Conservation (phyloP, 441 rosid species). For the Flueggea neowawraea region DNA sequence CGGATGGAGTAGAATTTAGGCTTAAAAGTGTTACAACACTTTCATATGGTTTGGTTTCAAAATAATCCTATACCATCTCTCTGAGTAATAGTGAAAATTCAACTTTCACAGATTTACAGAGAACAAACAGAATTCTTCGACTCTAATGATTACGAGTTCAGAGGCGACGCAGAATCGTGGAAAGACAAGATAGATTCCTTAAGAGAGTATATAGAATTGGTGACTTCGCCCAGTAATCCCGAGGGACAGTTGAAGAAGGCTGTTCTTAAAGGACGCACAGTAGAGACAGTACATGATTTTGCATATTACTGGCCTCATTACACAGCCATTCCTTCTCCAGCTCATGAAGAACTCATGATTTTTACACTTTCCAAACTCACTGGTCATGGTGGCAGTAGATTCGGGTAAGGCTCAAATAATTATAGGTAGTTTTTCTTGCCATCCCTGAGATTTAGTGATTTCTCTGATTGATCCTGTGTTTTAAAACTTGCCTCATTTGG, state of each 20-base stretch:
- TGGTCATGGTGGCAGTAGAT: conserved; percentile 73
- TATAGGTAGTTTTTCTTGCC: neutral
- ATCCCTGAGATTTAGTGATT: neutral
- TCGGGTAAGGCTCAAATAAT: conserved; percentile 35
- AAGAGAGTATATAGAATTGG: conserved; percentile 42
- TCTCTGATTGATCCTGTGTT: neutral
- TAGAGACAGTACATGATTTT: conserved; percentile 41
- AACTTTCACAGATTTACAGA: conserved; percentile 22
- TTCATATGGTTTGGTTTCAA: too few species aligned
- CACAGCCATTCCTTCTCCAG: conserved; percentile 50
- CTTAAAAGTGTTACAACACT: too few species aligned
- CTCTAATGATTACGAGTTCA: conserved; percentile 24
- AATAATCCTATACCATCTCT: too few species aligned
- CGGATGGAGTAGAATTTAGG: too few species aligned
- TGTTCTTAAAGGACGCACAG: conserved; percentile 42
- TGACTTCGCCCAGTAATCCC: conserved; percentile 76
- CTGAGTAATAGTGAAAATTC: too few species aligned
- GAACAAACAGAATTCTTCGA: conserved; percentile 22
- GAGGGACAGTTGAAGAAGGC: conserved; percentile 52
- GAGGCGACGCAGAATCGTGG: conserved; percentile 44
- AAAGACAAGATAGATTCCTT: conserved; percentile 22
- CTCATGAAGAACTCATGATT: conserved; percentile 42
- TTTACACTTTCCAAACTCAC: conserved; percentile 65
- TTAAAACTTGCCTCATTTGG: too few species aligned
- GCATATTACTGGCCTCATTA: conserved; percentile 81